phyloP scores from a whole-genome alignment of 179 eudicot genomes.

The Heliamphora pulchella region DNA sequence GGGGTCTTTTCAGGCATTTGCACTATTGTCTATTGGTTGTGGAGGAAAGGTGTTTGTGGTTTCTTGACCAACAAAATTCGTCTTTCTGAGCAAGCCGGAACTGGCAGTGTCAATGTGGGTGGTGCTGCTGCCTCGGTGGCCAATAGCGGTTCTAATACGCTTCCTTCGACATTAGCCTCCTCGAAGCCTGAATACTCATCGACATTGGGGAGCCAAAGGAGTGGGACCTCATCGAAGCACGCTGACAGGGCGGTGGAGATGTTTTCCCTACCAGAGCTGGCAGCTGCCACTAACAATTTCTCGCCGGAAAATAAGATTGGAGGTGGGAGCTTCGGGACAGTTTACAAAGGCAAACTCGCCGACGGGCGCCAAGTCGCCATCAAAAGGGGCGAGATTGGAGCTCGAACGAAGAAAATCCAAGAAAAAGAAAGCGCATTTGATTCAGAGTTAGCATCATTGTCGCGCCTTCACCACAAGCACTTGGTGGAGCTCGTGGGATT shows the following conservation, averaged over 20 bases:
- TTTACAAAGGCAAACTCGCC: constrained; percentile 61
- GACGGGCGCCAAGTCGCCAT: constrained; percentile 89
- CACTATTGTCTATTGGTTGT: constrained; percentile 50
- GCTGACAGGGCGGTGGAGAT: constrained; percentile 58
- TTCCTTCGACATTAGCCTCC: constrained; percentile 43
- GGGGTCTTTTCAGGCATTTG: constrained; percentile 63
- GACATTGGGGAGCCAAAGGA: constrained; percentile 57
- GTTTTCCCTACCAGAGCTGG: constrained; percentile 58
- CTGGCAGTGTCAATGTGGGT: constrained; percentile 42
- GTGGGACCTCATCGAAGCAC: constrained; percentile 76
- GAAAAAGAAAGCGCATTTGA: constrained; percentile 91
- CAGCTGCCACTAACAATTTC: constrained; percentile 55
- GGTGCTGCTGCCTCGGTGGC: constrained; percentile 26
- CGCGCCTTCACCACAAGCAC: constrained; percentile 86
- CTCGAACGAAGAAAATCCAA: constrained; percentile 48
- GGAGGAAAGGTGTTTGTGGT: constrained; percentile 61
- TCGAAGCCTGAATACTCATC: constrained; percentile 34
- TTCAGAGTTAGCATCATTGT: constrained; percentile 68
- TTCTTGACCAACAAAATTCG: constrained; percentile 61
- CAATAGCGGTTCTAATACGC: constrained; percentile 31
- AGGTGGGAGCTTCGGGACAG: constrained; percentile 81
- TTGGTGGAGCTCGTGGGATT: constrained; percentile 85
- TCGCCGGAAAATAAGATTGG: constrained; percentile 82
- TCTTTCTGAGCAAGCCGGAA: constrained; percentile 70
- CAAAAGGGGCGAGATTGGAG: constrained; percentile 62